These are phyloP conservation scores for Pleurotus cornucopiae DNA, from an alignment of 768 basidiomycete species.

Conservation along the genomic window DNA sequence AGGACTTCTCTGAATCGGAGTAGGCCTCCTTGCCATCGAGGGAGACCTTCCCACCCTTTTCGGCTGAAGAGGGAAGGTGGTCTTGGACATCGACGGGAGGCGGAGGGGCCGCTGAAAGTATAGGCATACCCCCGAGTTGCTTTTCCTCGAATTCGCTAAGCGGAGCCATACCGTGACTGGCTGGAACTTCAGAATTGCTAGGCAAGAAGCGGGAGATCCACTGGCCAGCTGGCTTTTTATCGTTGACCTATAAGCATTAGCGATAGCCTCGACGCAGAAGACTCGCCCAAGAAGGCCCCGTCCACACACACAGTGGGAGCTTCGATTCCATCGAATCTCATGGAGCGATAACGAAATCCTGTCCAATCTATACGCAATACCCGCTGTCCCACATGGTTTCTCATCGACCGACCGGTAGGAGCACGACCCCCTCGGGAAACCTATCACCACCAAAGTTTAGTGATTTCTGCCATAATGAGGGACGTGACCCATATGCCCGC, in stretches of 20 bases:
- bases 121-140: constrained; percentile 1
- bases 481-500: too few relatives aligned
- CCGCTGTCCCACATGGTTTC: constrained; percentile 5
- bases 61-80: neutral
- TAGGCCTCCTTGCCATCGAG: neutral
- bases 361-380: constrained; percentile 5
- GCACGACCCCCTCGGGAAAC: too few relatives aligned
- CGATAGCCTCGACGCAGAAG: constrained; percentile 7
- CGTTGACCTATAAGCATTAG: neutral
- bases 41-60: neutral
- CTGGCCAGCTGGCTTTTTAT: neutral
- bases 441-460: too few relatives aligned
- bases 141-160: constrained; percentile 4
- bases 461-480: too few relatives aligned
- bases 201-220: neutral
- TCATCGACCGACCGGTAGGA: neutral
- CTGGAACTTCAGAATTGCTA: neutral
- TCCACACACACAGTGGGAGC: constrained; percentile 1
- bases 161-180: constrained; percentile 1
- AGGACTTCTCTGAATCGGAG: constrained; percentile 8
- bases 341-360: constrained; percentile 7
- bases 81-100: neutral
- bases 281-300: constrained; percentile 6
- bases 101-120: neutral
- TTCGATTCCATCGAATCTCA: constrained; percentile 9